Evolutionary conservation across 2,329 filamentous ascomycete genomes (phyloP).

Genomic region (Trichoderma guizhouense): DNA sequence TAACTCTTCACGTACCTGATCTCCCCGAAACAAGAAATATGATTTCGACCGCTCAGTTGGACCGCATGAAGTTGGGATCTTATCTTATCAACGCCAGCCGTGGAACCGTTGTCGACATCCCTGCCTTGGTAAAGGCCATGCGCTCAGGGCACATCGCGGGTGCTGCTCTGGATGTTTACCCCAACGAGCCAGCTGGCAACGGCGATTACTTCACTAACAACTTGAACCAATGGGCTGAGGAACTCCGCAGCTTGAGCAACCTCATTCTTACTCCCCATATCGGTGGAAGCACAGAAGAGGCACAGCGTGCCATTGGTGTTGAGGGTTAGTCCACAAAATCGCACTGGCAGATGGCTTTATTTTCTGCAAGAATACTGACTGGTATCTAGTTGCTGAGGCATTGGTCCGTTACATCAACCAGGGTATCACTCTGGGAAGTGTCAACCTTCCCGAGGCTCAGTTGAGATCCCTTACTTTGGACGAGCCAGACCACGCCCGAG

Average conservation of each 20-base stretch:
- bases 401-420: conserved; percentile 95
- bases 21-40: conserved; percentile 88
- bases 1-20: conserved; percentile 93
- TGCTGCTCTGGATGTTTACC: conserved; percentile 95
- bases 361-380: not conserved
- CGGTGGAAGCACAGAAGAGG: conserved; percentile 95
- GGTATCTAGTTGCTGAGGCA: conserved; percentile 66
- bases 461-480: conserved; percentile 87
- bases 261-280: conserved; percentile 96
- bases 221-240: conserved; percentile 81
- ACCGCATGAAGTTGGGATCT: conserved; percentile 85
- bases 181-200: conserved; percentile 88
- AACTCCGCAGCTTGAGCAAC: conserved; percentile 82
- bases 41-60: conserved; percentile 76
- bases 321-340: conserved; percentile 53
- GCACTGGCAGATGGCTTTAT: not conserved
- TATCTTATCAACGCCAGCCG: conserved; percentile 97
- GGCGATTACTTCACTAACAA: conserved; percentile 88
- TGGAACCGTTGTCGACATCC: conserved; percentile 90
- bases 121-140: conserved; percentile 84
- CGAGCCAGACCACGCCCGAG: conserved; percentile 82
- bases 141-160: conserved; percentile 83
- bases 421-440: conserved; percentile 83
- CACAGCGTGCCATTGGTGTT: conserved; percentile 90
- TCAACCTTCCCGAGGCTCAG: conserved; percentile 94